Conservation (phyloP, 371 early-diverging fungal genomes). For the Choanephora cucurbitarum region DNA sequence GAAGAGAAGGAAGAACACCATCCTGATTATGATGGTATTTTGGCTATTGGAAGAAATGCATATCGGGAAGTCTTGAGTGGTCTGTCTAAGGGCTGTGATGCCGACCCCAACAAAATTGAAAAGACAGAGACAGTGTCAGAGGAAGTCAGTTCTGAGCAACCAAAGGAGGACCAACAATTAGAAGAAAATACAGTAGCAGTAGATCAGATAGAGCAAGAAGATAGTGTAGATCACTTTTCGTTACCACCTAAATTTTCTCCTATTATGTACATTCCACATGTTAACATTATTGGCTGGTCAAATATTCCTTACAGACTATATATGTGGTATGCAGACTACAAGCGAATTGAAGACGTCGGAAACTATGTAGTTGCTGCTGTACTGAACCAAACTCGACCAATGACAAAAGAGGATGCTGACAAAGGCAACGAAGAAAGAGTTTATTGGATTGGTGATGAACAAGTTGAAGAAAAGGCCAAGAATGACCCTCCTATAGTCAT, state of each 20-base stretch:
- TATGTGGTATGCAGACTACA: conserved; percentile 61
- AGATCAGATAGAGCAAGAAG: conserved; percentile 2
- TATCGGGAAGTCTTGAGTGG: conserved; percentile 63
- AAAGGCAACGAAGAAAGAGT: conserved; percentile 57
- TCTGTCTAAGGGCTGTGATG: conserved; percentile 59
- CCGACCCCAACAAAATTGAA: conserved; percentile 37
- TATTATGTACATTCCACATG: conserved; percentile 67
- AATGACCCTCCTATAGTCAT: conserved; percentile 42
- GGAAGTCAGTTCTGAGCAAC: neutral
- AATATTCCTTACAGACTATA: conserved; percentile 65
- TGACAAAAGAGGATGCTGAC: conserved; percentile 52
- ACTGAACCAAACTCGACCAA: conserved; percentile 55
- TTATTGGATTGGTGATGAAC: conserved; percentile 52
- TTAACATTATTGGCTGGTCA: conserved; percentile 68
- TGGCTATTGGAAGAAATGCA: conserved; percentile 66
- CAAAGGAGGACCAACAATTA: neutral
- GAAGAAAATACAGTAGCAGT: conserved; percentile 1
- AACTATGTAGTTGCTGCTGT: conserved; percentile 58
- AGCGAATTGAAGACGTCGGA: conserved; percentile 60
- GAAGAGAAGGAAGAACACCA: neutral
- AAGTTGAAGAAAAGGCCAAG: conserved; percentile 31
- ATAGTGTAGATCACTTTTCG: conserved; percentile 44
- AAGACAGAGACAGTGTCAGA: conserved; percentile 17
- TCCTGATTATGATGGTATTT: conserved; percentile 49
- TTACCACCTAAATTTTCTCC: conserved; percentile 55